Base-by-base conservation (phyloP, 2,329 filamentous ascomycete species). In the Ceratocystiopsis brevicomis region DNA sequence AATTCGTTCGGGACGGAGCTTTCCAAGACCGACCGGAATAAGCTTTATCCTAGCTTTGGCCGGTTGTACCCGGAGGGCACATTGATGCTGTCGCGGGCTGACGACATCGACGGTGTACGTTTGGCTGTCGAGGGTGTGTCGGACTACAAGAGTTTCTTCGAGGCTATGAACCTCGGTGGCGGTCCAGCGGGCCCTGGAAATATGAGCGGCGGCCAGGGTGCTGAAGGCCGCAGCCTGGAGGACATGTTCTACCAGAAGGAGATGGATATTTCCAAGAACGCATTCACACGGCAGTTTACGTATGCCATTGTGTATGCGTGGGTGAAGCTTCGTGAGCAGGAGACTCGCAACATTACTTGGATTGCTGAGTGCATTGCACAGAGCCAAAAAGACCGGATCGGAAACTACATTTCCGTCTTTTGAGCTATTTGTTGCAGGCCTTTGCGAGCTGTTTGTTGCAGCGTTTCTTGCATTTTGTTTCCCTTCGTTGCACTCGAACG, bases 341-440 rank as follows among this genome's bases (percentile, higher is more conserved):
- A 98, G 81, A 95, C 96, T 55, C 82, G 90, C 51, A 98, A 98
- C 64, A 94, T 98, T 57, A 96, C 90, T 42, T 98, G 90, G 90
- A 98, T 98, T 61, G 81, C 90, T 18, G 90, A 98, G 64, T 98
- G 90, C 66, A 98, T 98, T 72, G 90, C 90, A 44, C 90, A 98
- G 65, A 95, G 94, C 68, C 90, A 98, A 65, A 98, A 98, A 68
- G 90, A 98, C 63, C 77, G 90, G 58, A 96, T 98, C 59, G 82
- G 84, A 54, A 98, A 96, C 65, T 98, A 93, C 64, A 98, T 98
- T 61, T 94, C 86, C 63, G 90, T 96, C 49, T 94, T 98, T 64
- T 94, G 53, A 50, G 13, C 8, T 21, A 4, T 2, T 30, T 30
- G 25, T 30, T 30, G 25, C 25, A 30, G 16, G 13, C 4, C 8